Conservation (phyloP, 202 grass and related monocot species). For the Sporobolus alterniflorus region DNA sequence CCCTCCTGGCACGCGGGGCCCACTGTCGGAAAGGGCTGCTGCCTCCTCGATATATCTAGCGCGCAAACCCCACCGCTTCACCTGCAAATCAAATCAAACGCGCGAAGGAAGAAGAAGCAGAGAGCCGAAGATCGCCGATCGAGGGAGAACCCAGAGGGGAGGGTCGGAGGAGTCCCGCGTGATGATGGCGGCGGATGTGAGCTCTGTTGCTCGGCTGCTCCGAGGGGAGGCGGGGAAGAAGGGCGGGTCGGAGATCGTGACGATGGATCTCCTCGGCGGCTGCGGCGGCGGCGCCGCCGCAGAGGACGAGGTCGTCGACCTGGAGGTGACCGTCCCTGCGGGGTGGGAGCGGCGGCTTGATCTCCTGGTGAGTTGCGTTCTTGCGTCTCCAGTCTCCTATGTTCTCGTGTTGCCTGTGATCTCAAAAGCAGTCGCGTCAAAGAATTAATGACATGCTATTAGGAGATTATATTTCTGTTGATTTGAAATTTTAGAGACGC, state of each 20-base stretch:
- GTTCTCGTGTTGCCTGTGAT: neutral
- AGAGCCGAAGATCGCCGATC: neutral
- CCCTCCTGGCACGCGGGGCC: slow-evolving; percentile 30
- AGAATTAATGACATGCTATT: neutral
- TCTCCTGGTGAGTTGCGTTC: slow-evolving; percentile 40
- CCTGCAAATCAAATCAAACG: neutral
- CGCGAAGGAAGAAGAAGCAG: neutral
- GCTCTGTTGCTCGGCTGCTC: slow-evolving; percentile 62
- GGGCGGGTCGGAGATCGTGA: slow-evolving; percentile 59
- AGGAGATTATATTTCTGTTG: neutral
- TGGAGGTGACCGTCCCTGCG: slow-evolving; percentile 61
- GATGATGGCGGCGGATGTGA: slow-evolving; percentile 63
- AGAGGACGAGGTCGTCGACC: slow-evolving; percentile 62
- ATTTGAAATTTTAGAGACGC: neutral
- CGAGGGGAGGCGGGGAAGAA: slow-evolving; percentile 55
- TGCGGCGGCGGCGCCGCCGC: slow-evolving; percentile 9
- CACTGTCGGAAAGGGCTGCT: slow-evolving; percentile 22
- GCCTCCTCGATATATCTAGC: slow-evolving; percentile 29
- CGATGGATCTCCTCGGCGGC: slow-evolving; percentile 70
- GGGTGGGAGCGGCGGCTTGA: slow-evolving; percentile 77
- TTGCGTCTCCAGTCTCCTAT: too few relatives aligned
- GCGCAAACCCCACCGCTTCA: slow-evolving; percentile 29
- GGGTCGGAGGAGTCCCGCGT: neutral
- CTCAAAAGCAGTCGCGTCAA: neutral
- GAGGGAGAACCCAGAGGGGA: neutral